Base-by-base conservation (phyloP, 768 basidiomycete genomes). In the Heimioporus sp. region DNA sequence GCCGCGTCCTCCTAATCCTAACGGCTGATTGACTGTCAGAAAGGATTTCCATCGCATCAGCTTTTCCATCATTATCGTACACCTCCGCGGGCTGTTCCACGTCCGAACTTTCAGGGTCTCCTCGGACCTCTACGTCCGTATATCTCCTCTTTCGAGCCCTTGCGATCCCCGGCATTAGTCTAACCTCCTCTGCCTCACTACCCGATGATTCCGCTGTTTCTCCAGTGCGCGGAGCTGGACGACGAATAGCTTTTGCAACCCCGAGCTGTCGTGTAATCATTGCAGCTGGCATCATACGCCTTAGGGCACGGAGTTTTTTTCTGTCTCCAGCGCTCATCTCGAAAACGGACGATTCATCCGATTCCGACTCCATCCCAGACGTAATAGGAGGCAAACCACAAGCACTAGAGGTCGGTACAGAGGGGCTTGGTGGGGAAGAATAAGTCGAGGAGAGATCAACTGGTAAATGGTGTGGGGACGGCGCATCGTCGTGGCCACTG, bases 21-120 rank as follows among this genome's bases (percentile, higher is more conserved):
- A 64, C 55, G 24, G 54, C 55, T 39, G 61, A 56, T 46, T 54
- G 45, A 19, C 40, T 49, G 16, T 55, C 59, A 35, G 58, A 55
- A 47, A 56, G 39, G 9, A 52, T 24, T 12, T 58, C 54, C 35
- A 48, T 41, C 12, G n/a, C 28, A 40, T 45, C 50, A 7, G 34
- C 37, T 15, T 35, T 48, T 45, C 32, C 46, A 10, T 39, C 48
- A 16, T 16, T 48, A 30, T 55, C 47, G 20, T 41, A 37, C 5
- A 7, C 24, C 10, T 46, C 42, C 11, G 10, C 9, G 20, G 53
- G 49, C 24, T 1, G 49, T 21, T 67, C 69, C 24, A 69, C 62
- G 32, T 80, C 78, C 20, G 78, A 78, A 66, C 83, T 86, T 61
- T 87, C 85, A 1, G 82, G 65, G 56, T 87, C 87, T 8, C 85